These are phyloP conservation scores for Colletotrichum falcatum DNA, from an alignment of 2,329 filamentous ascomycete genomes.

Conservation along the genomic window DNA sequence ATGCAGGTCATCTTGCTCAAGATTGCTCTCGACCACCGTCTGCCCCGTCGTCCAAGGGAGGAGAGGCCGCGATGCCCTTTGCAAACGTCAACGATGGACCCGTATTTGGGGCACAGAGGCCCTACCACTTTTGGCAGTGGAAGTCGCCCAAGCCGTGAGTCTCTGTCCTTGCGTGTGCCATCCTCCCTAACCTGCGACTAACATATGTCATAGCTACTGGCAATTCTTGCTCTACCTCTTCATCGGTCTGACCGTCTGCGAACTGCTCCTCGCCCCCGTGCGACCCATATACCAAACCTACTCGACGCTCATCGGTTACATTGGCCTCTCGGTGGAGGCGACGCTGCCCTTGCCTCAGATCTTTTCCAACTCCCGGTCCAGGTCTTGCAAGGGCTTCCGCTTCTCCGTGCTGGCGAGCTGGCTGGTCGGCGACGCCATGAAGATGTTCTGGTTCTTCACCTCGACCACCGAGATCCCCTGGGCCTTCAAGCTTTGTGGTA, in stretches of 20 bases:
- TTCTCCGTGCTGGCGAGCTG: slow-evolving; percentile 81
- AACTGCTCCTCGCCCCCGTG: slow-evolving; percentile 74
- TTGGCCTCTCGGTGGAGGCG: slow-evolving; percentile 84
- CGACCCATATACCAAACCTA: slow-evolving; percentile 72
- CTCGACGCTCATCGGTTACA: slow-evolving; percentile 75
- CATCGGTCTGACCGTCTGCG: slow-evolving; percentile 68
- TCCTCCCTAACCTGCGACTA: slow-evolving; percentile 1
- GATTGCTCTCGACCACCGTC: slow-evolving; percentile 76
- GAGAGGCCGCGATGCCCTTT: slow-evolving; percentile 73
- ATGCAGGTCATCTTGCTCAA: slow-evolving; percentile 75
- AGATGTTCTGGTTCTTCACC: slow-evolving; percentile 88
- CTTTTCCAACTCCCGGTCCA: slow-evolving; percentile 73
- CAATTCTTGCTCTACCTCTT: slow-evolving; percentile 78
- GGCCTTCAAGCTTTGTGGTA: slow-evolving; percentile 85
- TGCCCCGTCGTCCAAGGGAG: slow-evolving; percentile 69
- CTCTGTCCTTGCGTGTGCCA: background rate
- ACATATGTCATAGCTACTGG: slow-evolving; percentile 72
- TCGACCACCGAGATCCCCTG: slow-evolving; percentile 76
- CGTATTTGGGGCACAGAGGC: slow-evolving; percentile 62
- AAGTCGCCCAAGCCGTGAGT: slow-evolving; percentile 74
- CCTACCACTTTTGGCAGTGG: slow-evolving; percentile 89
- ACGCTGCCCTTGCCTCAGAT: slow-evolving; percentile 87
- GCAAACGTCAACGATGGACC: slow-evolving; percentile 58
- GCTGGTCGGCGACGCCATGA: slow-evolving; percentile 85
- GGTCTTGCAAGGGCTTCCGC: slow-evolving; percentile 82